A percentile compares a stretch with the other conserved stretches of the same genome.
These are phyloP conservation scores for Fusarium dimerum DNA, from an alignment of 2,329 filamentous ascomycete species.

Conservation along the genomic window DNA sequence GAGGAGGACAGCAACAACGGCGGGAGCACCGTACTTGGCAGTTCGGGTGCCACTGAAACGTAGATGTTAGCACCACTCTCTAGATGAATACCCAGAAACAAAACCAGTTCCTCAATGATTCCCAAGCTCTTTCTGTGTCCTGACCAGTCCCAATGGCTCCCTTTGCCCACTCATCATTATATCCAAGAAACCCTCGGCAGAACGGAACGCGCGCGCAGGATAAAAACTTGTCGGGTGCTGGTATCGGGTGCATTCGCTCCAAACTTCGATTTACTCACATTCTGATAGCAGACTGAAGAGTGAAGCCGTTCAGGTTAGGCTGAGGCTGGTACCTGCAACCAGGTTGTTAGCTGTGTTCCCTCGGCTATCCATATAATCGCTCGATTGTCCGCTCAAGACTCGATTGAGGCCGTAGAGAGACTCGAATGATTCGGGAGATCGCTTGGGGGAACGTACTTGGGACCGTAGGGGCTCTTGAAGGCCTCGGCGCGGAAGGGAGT, in stretches of 20 bases:
- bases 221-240: constrained; percentile 5
- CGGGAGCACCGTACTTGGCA: constrained; percentile 58
- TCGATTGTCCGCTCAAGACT: constrained; percentile 2
- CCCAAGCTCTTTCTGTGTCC: background rate
- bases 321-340: constrained; percentile 58
- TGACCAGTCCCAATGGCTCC: background rate
- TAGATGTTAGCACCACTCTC: constrained; percentile 13
- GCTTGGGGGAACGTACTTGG: constrained; percentile 53
- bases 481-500: constrained; percentile 46
- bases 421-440: constrained; percentile 4
- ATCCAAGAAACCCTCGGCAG: constrained; percentile 15
- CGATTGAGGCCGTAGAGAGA: background rate
- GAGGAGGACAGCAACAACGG: constrained; percentile 59
- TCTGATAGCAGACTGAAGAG: constrained; percentile 46
- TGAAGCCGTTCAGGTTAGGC: constrained; percentile 56
- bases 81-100: background rate
- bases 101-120: background rate
- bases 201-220: constrained; percentile 20
- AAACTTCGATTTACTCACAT: constrained; percentile 47
- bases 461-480: constrained; percentile 66
- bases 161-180: background rate
- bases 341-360: constrained; percentile 29
- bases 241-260: background rate
- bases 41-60: constrained; percentile 50
- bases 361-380: constrained; percentile 1